Conservation (phyloP, 2,329 filamentous ascomycete species). For the Fusarium haematococcum region DNA sequence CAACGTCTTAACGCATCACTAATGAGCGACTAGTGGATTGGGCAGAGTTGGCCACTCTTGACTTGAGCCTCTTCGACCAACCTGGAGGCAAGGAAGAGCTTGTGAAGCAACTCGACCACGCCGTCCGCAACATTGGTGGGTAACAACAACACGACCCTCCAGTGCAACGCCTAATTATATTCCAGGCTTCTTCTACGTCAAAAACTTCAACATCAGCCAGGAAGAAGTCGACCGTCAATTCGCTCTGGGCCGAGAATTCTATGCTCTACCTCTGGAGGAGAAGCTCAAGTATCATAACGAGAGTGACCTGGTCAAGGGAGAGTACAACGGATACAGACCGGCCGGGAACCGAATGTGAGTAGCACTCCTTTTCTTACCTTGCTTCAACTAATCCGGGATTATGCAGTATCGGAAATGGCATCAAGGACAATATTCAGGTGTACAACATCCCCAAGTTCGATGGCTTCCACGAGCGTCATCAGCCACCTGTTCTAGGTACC, state of each 20-base stretch:
- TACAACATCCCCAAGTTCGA: slow-evolving; percentile 47
- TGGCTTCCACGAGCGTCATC: background rate
- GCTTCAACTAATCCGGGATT: too few relatives aligned
- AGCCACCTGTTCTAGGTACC: background rate
- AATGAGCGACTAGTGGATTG: background rate
- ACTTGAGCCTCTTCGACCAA: background rate
- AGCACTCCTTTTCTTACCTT: background rate
- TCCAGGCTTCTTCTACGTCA: slow-evolving; percentile 67
- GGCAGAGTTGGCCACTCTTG: slow-evolving; percentile 3
- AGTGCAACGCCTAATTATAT: background rate
- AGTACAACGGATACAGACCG: slow-evolving; percentile 67
- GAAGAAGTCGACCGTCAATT: slow-evolving; percentile 70
- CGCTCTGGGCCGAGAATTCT: slow-evolving; percentile 66
- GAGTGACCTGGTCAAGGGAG: slow-evolving; percentile 55
- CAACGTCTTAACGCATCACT: background rate
- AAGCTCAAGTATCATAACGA: slow-evolving; percentile 66
- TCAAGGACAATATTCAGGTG: slow-evolving; percentile 52
- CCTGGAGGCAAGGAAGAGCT: slow-evolving; percentile 8
- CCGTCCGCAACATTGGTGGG: background rate
- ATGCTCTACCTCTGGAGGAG: slow-evolving; percentile 64
- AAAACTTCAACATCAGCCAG: slow-evolving; percentile 69
- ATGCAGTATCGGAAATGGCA: slow-evolving; percentile 40
- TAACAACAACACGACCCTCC: background rate
- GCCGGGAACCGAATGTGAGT: slow-evolving; percentile 49
- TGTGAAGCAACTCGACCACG: background rate